Evolutionary conservation across 2,329 filamentous ascomycete species (phyloP), one percentile per base, ranked within the genome.

Genomic region (Colletotrichum neosansevieriae): DNA sequence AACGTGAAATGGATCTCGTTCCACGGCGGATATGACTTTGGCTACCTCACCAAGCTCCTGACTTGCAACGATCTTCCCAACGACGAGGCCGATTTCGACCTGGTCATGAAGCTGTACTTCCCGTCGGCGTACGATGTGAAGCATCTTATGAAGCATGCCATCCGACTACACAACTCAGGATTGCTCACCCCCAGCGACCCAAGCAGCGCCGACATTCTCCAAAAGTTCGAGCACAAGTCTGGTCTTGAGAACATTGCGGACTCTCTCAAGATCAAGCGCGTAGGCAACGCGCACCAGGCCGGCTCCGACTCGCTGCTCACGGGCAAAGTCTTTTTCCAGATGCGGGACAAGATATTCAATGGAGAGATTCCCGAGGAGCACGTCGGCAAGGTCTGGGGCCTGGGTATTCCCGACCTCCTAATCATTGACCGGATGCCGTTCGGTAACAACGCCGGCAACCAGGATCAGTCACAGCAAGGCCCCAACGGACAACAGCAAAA

Each of bases 11-110:
- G 96, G 96, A 93, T 99, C 71, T 97, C 94, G 4, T 98, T 98
- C 81, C 96, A 99, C 79, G 96, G 94, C 32, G 96, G 95, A 69
- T 99, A 99, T 80, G 96, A 99, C 82, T 98, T 99, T 80, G 96
- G 94, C 56, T 98, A 98, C 76, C 85, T 99, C 53, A 94, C 97
- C 76, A 99, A 99, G 82, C 90, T 98, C 66, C 90, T 99, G 78
- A 91, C 93, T 65, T 92, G 92, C 80, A 88, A 90, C 72, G 89
- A 91, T 50, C 85, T 99, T 7, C 96, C 96, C 0, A 92, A 94
- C 73, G 94, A 97, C 73, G 96, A 98, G 78, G 87, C 91, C 57
- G 91, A 96, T 71, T 99, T 98, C 78, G 92, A 97, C 77, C 88
- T 91, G 75, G 88, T 95, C 54, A 93, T 98, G 80, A 93, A 93